Evolutionary conservation across 2,329 filamentous ascomycete species (phyloP).

Genomic region (Paraphoma sp.): DNA sequence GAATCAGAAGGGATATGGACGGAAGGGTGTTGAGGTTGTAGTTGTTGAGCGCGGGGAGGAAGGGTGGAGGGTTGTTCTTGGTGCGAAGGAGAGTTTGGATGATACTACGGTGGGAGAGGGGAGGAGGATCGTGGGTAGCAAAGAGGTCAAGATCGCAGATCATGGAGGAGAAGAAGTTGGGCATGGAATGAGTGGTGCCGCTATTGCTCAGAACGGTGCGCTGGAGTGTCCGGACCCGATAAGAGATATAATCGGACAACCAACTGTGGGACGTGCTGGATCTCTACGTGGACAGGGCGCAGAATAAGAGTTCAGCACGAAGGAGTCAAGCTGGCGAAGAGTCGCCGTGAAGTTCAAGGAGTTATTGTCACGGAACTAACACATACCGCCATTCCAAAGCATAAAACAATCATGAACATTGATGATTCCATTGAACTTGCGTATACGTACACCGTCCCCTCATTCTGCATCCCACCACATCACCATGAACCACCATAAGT

Average conservation of each 20-base stretch:
- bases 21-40: too few species aligned
- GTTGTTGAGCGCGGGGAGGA: too few species aligned
- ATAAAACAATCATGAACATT: background rate
- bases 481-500: background rate
- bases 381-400: background rate
- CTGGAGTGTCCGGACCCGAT: background rate
- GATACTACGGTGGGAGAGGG: background rate
- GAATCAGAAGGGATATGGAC: background rate
- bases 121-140: background rate
- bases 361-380: background rate
- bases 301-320: background rate
- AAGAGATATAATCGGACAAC: background rate
- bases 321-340: background rate
- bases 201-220: background rate
- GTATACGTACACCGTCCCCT: conserved; percentile 4
- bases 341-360: background rate
- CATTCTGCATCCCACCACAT: background rate
- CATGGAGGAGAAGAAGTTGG: background rate
- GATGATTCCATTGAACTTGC: conserved; percentile 1
- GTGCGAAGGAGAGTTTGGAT: background rate
- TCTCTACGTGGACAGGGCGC: background rate
- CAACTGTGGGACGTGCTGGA: too few species aligned
- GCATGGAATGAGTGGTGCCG: background rate
- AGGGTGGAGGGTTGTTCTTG: background rate
- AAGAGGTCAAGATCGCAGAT: background rate